Base-by-base conservation (phyloP, 805 yeast species). In the Wickerhamomyces canadensis region DNA sequence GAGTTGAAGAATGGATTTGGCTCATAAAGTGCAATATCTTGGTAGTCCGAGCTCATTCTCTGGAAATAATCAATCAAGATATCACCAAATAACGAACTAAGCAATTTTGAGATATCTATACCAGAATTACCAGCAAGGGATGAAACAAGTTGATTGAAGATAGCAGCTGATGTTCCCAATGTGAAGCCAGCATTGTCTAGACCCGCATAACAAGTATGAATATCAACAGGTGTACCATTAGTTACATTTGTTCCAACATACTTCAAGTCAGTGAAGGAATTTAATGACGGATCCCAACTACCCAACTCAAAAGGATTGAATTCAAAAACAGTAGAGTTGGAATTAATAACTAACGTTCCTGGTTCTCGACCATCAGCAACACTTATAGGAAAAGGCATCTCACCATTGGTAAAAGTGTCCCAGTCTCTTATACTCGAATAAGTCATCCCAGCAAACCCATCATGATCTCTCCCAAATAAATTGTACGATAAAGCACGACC, bases 121-220 rank as follows among this genome's bases (percentile, higher is more conserved):
- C 80, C 69, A n/a, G 75, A 53, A 53, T 81, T 77, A 35, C 82
- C 57, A 45, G 71, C 69, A 31, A 81, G 58, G 15, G 84, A 53
- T 35, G 80, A 66, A 55, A 76, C 10, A 21, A 21, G 23, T 21
- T 10, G 78, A 55, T 84, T 86, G 67, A 87, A 87, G 32, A 87
- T 60, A 1, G 91, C 69, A 3, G 95, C 82, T 2, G 95, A 84
- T 6, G 95, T 80, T 26, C 94, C 96, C 62, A 85, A 65, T 22
- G 84, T 62, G 53, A 76, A 87, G 6, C 95, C 95, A 2, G 83
- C 80, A 50, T 85, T 85, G 58, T 88, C 96, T 41, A 72, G 80
- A 3, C 91, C 89, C 3, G 64, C 72, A 40, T 74, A 61, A 61
- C 96, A 88, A 10, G 57, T 52, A 12, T n/a, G n/a, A n/a, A n/a